Evolutionary conservation across 176 grass and related monocot genomes (phyloP), one percentile per base, ranked within the genome.

Genomic region (Rhynchospora pubera): DNA sequence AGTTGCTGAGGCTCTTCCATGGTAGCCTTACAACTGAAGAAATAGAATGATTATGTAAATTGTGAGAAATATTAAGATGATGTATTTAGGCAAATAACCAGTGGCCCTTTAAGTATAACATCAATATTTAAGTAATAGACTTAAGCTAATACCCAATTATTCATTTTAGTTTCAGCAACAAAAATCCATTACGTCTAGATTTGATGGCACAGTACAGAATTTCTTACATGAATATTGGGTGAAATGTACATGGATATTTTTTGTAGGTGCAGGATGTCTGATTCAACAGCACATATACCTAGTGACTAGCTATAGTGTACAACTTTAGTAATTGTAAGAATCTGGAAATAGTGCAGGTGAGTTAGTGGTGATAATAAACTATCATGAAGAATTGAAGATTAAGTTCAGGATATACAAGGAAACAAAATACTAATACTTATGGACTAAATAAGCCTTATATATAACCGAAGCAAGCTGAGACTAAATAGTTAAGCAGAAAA

Each of bases 1-100:
- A 71, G 64, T 78, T 73, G 64, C 50, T 48, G 10, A 72, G 61
- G 24, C 61, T 83, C 83, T 81, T 92, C 53, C 65, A 87, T 70
- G 90, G 90, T 61, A 92, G 67, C 74, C 72, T 92, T 75, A 74
- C 45, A 68, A 81, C 94, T 97, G 88, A 22, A 91, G 79, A 19
- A 88, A 78, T 9, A 56, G 9, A 5, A 83, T 62, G 6, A 3
- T 69, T 61, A 79, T 43, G 32, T 64, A 19, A 68, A 79, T 79
- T 34, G 0, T 50, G 18, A 48, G 21, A 73, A 73, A 47, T 72
- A 73, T 73, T 24, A 65, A 50, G 44, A n/a, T 73, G 42, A 50
- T 73, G 69, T 13, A 73, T 19, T 70, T 50, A 3, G 39, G 66
- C 5, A 70, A 70, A 73, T 11, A 10, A 24, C 11, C 42, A 24